phyloP scores from a whole-genome alignment of 228 moss, liverwort and hornwort species.

The Sphagnum magellanicum region DNA sequence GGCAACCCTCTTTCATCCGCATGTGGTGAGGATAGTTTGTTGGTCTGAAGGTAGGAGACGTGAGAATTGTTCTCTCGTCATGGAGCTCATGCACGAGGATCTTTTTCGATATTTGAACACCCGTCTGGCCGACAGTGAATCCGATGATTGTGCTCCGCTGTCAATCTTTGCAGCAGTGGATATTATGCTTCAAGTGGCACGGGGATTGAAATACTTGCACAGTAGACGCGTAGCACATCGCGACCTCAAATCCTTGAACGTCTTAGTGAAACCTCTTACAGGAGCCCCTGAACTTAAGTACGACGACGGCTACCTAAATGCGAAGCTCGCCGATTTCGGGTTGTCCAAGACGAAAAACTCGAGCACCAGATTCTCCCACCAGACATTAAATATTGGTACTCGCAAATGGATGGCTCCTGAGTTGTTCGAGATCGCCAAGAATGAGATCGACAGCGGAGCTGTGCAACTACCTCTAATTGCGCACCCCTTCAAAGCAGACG shows the following conservation, averaged over 20 bases:
- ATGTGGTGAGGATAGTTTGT: slow-evolving; percentile 10
- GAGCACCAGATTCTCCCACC: slow-evolving; percentile 2
- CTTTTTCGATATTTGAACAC: neutral
- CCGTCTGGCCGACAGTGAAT: neutral
- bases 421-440: neutral
- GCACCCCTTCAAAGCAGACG: slow-evolving; percentile 14
- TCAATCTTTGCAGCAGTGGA: slow-evolving; percentile 9
- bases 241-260: slow-evolving; percentile 15
- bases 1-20: slow-evolving; percentile 11
- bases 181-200: slow-evolving; percentile 23
- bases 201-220: slow-evolving; percentile 19
- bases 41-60: neutral
- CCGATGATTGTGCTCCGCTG: neutral
- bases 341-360: slow-evolving; percentile 8
- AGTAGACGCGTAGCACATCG: slow-evolving; percentile 13
- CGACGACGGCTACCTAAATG: neutral
- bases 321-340: slow-evolving; percentile 23
- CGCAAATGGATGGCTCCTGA: slow-evolving; percentile 19
- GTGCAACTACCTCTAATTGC: slow-evolving; percentile 3
- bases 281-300: neutral
- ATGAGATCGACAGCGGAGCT: neutral
- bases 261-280: neutral
- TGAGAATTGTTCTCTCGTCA: neutral
- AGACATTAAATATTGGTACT: slow-evolving; percentile 2
- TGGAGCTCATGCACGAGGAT: slow-evolving; percentile 20